Conservation (phyloP, 192 early-diverging fungal species). For the Allomyces macrogynus region DNA sequence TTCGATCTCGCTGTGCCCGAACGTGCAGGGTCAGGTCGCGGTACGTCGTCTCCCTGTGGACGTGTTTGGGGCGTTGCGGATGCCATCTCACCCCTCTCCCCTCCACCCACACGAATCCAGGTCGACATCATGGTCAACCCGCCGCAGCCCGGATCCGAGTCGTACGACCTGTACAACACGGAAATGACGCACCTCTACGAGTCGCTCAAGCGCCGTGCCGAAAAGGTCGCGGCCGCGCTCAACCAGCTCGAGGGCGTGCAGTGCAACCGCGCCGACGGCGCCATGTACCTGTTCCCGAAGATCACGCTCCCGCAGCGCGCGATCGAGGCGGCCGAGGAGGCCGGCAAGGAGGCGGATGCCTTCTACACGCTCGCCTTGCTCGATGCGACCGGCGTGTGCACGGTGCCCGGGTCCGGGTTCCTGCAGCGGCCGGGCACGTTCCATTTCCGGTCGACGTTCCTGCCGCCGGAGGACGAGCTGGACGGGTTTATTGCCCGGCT, state of each 20-base stretch:
- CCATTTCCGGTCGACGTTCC: constrained; percentile 92
- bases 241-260: constrained; percentile 63
- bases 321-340: constrained; percentile 47
- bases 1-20: constrained; percentile 80
- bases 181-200: constrained; percentile 59
- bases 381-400: constrained; percentile 85
- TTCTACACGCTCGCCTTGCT: constrained; percentile 83
- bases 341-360: constrained; percentile 58
- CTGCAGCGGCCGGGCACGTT: constrained; percentile 69
- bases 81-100: no score
- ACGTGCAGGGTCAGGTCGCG: constrained; percentile 84
- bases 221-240: constrained; percentile 49
- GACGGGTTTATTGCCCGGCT: constrained; percentile 65
- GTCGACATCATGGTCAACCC: constrained; percentile 81
- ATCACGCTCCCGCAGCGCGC: constrained; percentile 56
- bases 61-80: no score
- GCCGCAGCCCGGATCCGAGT: constrained; percentile 56
- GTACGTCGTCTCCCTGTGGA: constrained; percentile 12
- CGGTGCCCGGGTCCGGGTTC: constrained; percentile 89
- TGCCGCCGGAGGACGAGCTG: constrained; percentile 83
- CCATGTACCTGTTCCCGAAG: constrained; percentile 92
- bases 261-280: constrained; percentile 75
- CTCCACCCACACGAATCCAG: no score
- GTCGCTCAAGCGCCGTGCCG: constrained; percentile 58
- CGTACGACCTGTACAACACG: constrained; percentile 46